Base-by-base conservation (phyloP, 345 rosid species). In the Salix exigua region DNA sequence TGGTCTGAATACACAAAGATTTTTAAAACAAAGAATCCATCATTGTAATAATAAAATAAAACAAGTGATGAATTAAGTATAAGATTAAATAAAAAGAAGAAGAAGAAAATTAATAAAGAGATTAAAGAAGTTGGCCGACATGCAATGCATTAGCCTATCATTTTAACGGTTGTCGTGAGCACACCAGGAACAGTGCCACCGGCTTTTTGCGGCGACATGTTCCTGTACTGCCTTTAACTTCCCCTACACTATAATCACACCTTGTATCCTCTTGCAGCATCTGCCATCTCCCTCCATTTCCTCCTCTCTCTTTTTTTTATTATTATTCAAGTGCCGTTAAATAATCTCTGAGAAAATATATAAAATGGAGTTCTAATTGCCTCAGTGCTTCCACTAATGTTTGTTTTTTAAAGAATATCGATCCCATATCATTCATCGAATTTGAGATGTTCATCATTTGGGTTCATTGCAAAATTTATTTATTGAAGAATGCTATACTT, bases 121-220 rank as follows among this genome's bases (percentile, higher is more conserved):
- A 68, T 5, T 1, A 51, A 25, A 77, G 21, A 73, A 67, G 68
- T 17, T 23, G 74, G 81, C 64, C 81, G 78, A 81, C 84, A 73
- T 38, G 78, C 75, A 77, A 77, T 63, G 81, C 75, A 73, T 73
- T 72, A 28, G 75, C 16, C 31, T 53, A 73, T 73, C n/a, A 72
- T 72, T 66, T 76, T 72, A 76, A 76, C 48, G 62, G 67, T 50
- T 81, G 31, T 42, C 62, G 77, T 73, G 75, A 77, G 81, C 84
- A 77, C 75, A 70, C 74, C 66, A 73, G 42, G 23, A 17, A 38
- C 74, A 77, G 10, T 66, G 66, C 53, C 70, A 33, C 73, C 73
- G 79, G 76, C 77, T 46, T 74, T 81, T 77, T 35, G 75, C 78
- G 58, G 58, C 84, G 78, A 77, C 75, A 68, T 76, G 75, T 70